Evolutionary conservation across 2,329 filamentous ascomycete genomes (phyloP), one percentile per base, ranked within the genome.

Genomic region (Fusarium incarnatum): DNA sequence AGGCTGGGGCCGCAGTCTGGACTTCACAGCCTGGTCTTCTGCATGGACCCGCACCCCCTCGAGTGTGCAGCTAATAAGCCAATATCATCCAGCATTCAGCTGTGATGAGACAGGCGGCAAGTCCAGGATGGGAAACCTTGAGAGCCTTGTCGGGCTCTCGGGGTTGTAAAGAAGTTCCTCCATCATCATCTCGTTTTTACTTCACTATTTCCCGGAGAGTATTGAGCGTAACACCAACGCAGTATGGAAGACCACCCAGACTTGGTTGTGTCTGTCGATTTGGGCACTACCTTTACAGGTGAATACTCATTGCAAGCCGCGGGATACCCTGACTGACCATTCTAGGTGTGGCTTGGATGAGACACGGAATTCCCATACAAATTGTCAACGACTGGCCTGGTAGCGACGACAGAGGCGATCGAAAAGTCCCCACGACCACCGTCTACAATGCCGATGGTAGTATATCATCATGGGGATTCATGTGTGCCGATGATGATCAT

Each of bases 321-420:
- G 23, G 1, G 16, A 12, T 37, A 53, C 58, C 22, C 59, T 64
- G 28, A 70, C 46, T 5, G 5, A 9, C 32, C 8, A 16, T 25
- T 25, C 4, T 27, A 80, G 80, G 79, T 20, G 80, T 79, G 27
- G 79, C 75, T 37, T 81, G 71, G 75, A 82, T 81, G 79, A 79
- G 79, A 20, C 75, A 79, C 6, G 77, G 77, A 45, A 81, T 75
- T 13, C 81, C 82, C 4, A 81, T 84, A 48, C 82, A 84, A 54
- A 76, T 83, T 34, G 80, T 85, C 69, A 81, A 85, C 73, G 83
- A 86, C 77, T 88, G 86, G 86, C 86, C 86, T 1, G 85, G 85
- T 5, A 82, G 82, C 45, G 82, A 82, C 13, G 83, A 85, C 57
- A 82, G 82, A 59, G 84, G 84, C 52, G 85, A 88, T 66, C 85